These are phyloP conservation scores for Microcos paniculata DNA, from an alignment of 345 rosid species.

Conservation along the genomic window DNA sequence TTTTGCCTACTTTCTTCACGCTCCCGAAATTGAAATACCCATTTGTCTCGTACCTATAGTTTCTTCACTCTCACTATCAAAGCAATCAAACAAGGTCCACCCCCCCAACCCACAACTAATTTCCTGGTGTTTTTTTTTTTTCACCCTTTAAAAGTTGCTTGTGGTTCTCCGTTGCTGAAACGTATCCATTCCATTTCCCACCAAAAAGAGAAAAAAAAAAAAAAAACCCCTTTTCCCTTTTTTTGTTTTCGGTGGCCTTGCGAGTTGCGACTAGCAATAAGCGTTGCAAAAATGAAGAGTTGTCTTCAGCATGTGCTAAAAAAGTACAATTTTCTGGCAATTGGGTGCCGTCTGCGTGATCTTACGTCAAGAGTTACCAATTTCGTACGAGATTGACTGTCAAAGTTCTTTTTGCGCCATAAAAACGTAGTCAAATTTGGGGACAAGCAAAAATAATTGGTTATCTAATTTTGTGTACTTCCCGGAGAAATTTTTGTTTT, in stretches of 20 bases:
- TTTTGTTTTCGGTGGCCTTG: not conserved
- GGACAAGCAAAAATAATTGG: not conserved
- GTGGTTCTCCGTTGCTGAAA: conserved; percentile 37
- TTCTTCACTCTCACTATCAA: not conserved
- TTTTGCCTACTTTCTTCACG: conserved; percentile 1
- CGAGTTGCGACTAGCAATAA: too few relatives aligned
- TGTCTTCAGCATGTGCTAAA: too few relatives aligned
- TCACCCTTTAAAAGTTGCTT: conserved; percentile 1
- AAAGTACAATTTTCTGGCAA: too few relatives aligned
- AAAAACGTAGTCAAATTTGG: too few relatives aligned
- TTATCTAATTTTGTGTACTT: not conserved
- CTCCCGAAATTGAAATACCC: conserved; percentile 2
- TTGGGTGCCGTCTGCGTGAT: too few relatives aligned
- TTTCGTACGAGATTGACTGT: too few relatives aligned
- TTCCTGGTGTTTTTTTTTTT: not conserved
- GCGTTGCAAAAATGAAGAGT: too few relatives aligned
- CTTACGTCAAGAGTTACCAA: too few relatives aligned
- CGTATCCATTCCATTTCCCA: conserved; percentile 14
- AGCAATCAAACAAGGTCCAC: conserved; percentile 13
- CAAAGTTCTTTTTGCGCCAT: too few relatives aligned
- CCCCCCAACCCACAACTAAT: not conserved
- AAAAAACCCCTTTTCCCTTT: not conserved
- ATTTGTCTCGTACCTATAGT: conserved; percentile 24
- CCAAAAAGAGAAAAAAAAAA: not conserved
- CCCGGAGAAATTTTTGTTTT: too few relatives aligned